phyloP scores from a whole-genome alignment of 257 asterid genomes.

The Lavandula angustifolia region DNA sequence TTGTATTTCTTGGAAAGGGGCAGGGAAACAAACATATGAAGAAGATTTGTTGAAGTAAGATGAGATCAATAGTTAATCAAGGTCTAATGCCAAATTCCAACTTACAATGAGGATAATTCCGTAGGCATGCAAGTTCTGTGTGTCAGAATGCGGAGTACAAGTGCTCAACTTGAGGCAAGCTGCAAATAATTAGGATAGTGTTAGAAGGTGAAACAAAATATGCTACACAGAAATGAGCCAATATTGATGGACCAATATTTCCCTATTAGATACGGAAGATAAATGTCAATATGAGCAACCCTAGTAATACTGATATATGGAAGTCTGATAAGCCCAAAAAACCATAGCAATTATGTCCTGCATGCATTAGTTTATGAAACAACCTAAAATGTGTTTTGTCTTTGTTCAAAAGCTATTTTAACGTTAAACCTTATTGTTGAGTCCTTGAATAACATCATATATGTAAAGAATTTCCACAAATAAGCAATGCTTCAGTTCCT shows the following conservation, averaged over 20 bases:
- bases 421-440: background rate
- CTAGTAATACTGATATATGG: background rate
- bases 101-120: slow-evolving; percentile 88
- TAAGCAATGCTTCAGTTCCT: slow-evolving; percentile 9
- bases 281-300: background rate
- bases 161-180: slow-evolving; percentile 83
- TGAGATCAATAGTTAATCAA: slow-evolving; percentile 23
- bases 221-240: slow-evolving; percentile 4
- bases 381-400: too few relatives aligned
- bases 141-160: slow-evolving; percentile 64
- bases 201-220: slow-evolving; percentile 34
- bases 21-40: slow-evolving; percentile 2
- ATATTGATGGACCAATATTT: slow-evolving; percentile 13
- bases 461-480: background rate
- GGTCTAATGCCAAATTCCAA: slow-evolving; percentile 27
- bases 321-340: slow-evolving; percentile 11
- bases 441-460: slow-evolving; percentile 13
- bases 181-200: slow-evolving; percentile 45
- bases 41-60: slow-evolving; percentile 22
- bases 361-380: too few relatives aligned
- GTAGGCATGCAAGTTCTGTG: slow-evolving; percentile 73
- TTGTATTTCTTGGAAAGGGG: slow-evolving; percentile 18
- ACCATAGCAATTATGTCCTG: background rate
- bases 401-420: too few relatives aligned
- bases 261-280: slow-evolving; percentile 13